These are phyloP conservation scores for Pulveroboletus ravenelii DNA, from an alignment of 768 basidiomycete species.

Conservation along the genomic window DNA sequence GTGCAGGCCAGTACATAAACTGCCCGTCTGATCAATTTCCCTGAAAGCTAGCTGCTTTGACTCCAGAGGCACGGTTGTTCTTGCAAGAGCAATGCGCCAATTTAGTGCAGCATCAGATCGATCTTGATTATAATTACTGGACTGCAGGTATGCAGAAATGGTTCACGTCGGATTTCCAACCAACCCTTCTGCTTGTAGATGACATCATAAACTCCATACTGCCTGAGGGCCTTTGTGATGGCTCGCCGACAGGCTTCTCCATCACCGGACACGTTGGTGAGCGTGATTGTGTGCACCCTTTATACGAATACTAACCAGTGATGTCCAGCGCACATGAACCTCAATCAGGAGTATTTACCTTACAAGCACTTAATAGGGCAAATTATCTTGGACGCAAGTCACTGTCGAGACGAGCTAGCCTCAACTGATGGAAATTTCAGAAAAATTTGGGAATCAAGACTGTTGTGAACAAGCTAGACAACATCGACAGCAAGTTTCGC, in stretches of 20 bases:
- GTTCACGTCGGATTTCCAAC: background rate
- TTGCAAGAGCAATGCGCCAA: slow-evolving; percentile 52
- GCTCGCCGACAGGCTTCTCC: slow-evolving; percentile 84
- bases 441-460: slow-evolving; percentile 84
- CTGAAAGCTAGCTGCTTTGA: slow-evolving; percentile 64
- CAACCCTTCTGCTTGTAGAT: slow-evolving; percentile 41
- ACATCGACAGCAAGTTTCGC: slow-evolving; percentile 80
- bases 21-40: slow-evolving; percentile 2
- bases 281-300: slow-evolving; percentile 13
- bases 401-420: background rate
- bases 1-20: background rate
- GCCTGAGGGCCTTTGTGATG: slow-evolving; percentile 71
- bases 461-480: slow-evolving; percentile 92
- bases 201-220: slow-evolving; percentile 81
- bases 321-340: slow-evolving; percentile 78
- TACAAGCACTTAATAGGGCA: slow-evolving; percentile 90
- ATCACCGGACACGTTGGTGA: slow-evolving; percentile 87
- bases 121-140: slow-evolving; percentile 86
- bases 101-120: slow-evolving; percentile 54
- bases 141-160: slow-evolving; percentile 54
- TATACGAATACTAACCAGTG: slow-evolving; percentile 1
- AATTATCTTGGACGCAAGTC: slow-evolving; percentile 81
- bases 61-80: slow-evolving; percentile 49
- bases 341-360: slow-evolving; percentile 85
- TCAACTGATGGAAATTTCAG: slow-evolving; percentile 36